These are phyloP conservation scores for Tolypocladium amazonense DNA, from an alignment of 2,329 filamentous ascomycete species.

Conservation along the genomic window DNA sequence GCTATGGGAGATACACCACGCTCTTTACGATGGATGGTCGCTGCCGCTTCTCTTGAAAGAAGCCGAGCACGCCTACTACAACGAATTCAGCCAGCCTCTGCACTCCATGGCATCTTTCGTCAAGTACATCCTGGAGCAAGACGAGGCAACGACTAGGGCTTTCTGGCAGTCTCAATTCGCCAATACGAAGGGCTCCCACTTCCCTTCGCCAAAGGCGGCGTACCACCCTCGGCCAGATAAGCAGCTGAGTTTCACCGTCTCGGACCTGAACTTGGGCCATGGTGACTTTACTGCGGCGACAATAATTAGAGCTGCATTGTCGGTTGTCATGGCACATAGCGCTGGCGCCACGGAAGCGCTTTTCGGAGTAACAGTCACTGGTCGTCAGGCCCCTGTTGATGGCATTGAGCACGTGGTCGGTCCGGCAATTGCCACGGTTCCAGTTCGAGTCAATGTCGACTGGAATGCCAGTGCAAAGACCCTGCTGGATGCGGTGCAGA, in stretches of 20 bases:
- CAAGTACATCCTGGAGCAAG: slow-evolving; percentile 25
- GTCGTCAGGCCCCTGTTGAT: slow-evolving; percentile 13
- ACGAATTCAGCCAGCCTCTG: background rate
- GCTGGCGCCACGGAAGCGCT: slow-evolving; percentile 20
- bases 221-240: slow-evolving; percentile 3
- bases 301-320: slow-evolving; percentile 14
- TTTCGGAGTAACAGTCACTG: slow-evolving; percentile 15
- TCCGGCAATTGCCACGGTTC: slow-evolving; percentile 17
- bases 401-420: slow-evolving; percentile 16
- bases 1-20: slow-evolving; percentile 22
- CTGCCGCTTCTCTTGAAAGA: slow-evolving; percentile 23
- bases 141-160: slow-evolving; percentile 11
- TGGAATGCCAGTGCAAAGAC: background rate
- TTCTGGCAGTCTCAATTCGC: slow-evolving; percentile 31
- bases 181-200: slow-evolving; percentile 7
- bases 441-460: slow-evolving; percentile 7
- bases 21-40: slow-evolving; percentile 42
- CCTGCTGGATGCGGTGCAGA: slow-evolving; percentile 10
- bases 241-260: background rate
- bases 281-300: slow-evolving; percentile 10
- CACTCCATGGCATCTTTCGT: slow-evolving; percentile 27
- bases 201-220: slow-evolving; percentile 2
- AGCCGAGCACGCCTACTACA: slow-evolving; percentile 6
- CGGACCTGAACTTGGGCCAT: slow-evolving; percentile 3
- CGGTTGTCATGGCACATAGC: slow-evolving; percentile 24